Base-by-base conservation (phyloP, 2,329 filamentous ascomycete genomes). In the Tolypocladium tropicale region DNA sequence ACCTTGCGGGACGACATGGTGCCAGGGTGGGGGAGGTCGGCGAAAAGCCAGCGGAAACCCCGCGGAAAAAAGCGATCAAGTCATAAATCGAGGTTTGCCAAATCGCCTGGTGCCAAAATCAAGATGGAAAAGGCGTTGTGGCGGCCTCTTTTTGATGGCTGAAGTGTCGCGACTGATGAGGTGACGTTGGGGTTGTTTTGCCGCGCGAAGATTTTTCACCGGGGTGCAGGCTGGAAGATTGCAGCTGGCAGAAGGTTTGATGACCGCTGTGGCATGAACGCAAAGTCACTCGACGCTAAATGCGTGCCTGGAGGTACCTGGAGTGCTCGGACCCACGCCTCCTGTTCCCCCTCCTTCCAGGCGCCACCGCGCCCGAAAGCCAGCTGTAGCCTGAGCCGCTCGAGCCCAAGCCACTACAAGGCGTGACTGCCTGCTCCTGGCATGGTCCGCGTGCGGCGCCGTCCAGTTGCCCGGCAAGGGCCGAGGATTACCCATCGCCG, bases 1-100 rank as follows among this genome's bases (percentile, higher is more conserved):
- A 90, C 84, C 75, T 86, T 86, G 74, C 84, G 76, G 69, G 79
- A 81, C 64, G 79, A 80, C 81, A 84, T 84, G 76, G 70, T 76
- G 74, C 70, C 70, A 64, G 65, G 67, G 66, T 65, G 67, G 63
- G 62, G 65, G 62, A 67, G 63, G 63, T 69, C 67, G 70, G 70
- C 69, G 67, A 65, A 63, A 67, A 72, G 71, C 71, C 71, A 71
- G 74, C 76, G 78, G 77, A 82, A 81, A 80, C 77, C 69, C 76
- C 80, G 76, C 77, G 66, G 77, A 77, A 85, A 82, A 86, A 83
- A 74, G 77, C 76, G 77, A 78, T 83, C 74, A 80, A 73, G 71
- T 75, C 77, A 83, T 84, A 82, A 79, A 80, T 73, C 70, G 71
- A 70, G 68, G 76, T 76, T 78, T 83, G 75, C 72, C 72, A 77